phyloP scores from a whole-genome alignment of 163 green algal genomes.

The Volvox carteri region DNA sequence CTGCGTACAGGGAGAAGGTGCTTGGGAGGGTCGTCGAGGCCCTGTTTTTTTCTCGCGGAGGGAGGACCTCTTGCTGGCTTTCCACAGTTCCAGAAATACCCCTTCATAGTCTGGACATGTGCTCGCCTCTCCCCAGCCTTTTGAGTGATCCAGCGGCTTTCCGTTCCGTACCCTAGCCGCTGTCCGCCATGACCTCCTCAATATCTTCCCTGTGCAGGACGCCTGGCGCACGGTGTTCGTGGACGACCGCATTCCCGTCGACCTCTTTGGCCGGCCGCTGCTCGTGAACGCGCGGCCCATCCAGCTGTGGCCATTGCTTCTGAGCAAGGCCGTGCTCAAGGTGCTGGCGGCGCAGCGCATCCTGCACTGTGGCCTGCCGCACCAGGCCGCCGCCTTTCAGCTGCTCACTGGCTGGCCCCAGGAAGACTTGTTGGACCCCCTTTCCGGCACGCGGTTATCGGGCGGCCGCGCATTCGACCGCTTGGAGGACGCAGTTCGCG shows the following conservation, averaged over 20 bases:
- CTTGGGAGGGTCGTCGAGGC: too few relatives aligned
- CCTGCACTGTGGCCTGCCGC: slow-evolving; percentile 64
- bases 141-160: too few relatives aligned
- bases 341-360: slow-evolving; percentile 78
- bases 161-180: too few relatives aligned
- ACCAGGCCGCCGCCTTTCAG: slow-evolving; percentile 67
- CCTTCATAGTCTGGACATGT: too few relatives aligned
- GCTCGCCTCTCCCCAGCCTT: too few relatives aligned
- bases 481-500: slow-evolving; percentile 68
- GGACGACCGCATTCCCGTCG: slow-evolving; percentile 87
- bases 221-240: slow-evolving; percentile 81
- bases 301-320: slow-evolving; percentile 87
- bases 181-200: too few relatives aligned
- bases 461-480: slow-evolving; percentile 74
- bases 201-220: too few relatives aligned
- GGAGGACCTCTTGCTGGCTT: too few relatives aligned
- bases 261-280: slow-evolving; percentile 83
- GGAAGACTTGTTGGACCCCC: slow-evolving; percentile 78
- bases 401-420: slow-evolving; percentile 85
- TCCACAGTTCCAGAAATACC: too few relatives aligned
- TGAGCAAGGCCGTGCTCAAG: slow-evolving; percentile 88
- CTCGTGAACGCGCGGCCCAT: slow-evolving; percentile 75
- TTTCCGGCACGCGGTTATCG: slow-evolving; percentile 59
- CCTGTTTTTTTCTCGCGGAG: too few relatives aligned
- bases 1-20: too few relatives aligned